phyloP scores from a whole-genome alignment of 495 filamentous ascomycete species.

The Thozetella sp. region DNA sequence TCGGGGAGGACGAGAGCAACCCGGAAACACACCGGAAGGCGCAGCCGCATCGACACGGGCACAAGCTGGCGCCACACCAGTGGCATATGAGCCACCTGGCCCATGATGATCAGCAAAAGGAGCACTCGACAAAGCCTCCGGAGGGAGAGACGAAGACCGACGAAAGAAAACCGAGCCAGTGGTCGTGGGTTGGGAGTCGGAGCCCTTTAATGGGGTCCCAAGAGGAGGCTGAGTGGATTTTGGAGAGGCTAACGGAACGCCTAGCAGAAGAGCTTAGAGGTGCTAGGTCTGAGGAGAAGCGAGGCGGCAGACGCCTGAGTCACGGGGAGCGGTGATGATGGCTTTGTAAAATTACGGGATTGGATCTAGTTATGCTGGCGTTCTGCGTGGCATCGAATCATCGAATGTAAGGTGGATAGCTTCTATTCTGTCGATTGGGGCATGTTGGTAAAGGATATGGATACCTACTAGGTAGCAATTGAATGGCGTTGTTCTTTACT shows the following conservation, averaged over 20 bases:
- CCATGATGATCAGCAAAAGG: slow-evolving; percentile 16
- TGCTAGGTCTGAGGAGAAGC: slow-evolving; percentile 8
- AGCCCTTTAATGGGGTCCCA: slow-evolving; percentile 75
- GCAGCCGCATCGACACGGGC: slow-evolving; percentile 4
- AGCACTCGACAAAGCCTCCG: slow-evolving; percentile 8
- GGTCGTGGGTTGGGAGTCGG: slow-evolving; percentile 78
- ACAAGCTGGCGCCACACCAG: background rate
- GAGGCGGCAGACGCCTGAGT: background rate
- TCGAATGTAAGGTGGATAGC: too few relatives aligned
- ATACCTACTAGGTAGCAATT: too few relatives aligned
- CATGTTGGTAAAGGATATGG: too few relatives aligned
- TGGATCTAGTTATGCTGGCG: too few relatives aligned
- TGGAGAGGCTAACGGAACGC: slow-evolving; percentile 61
- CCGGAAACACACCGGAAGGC: slow-evolving; percentile 38
- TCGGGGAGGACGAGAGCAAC: slow-evolving; percentile 68
- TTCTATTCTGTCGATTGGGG: too few relatives aligned
- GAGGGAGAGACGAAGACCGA: background rate
- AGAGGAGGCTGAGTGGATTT: slow-evolving; percentile 79
- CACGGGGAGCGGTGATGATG: too few relatives aligned
- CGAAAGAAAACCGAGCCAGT: slow-evolving; percentile 28
- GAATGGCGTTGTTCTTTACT: background rate
- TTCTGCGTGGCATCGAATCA: too few relatives aligned
- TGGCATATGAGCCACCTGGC: slow-evolving; percentile 1
- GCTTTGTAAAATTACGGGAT: too few relatives aligned
- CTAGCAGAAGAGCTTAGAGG: slow-evolving; percentile 55